phyloP scores from a whole-genome alignment of 805 yeast species.

The Myxozyma melibiosi region DNA sequence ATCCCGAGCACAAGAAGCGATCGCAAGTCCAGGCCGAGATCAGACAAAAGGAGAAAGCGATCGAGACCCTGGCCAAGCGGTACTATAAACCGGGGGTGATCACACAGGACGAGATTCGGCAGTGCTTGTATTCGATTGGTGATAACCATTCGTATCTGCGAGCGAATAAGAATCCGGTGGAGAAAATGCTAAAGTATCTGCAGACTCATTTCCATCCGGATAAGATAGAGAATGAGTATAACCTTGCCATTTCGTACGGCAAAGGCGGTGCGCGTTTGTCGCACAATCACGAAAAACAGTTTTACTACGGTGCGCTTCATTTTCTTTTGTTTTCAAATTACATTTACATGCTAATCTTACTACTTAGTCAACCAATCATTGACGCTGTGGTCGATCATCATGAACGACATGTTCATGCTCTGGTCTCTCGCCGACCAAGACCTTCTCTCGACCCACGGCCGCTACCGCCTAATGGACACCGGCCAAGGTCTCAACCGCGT shows the following conservation, averaged over 20 bases:
- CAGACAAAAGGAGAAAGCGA: slow-evolving; percentile 66
- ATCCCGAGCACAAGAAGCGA: slow-evolving; percentile 61
- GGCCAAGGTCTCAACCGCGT: slow-evolving; percentile 83
- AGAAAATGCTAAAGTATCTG: slow-evolving; percentile 59
- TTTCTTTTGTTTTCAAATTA: too few species aligned
- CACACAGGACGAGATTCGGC: slow-evolving; percentile 65
- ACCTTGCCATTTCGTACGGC: slow-evolving; percentile 59
- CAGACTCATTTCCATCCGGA: slow-evolving; percentile 52
- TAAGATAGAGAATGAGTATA: slow-evolving; percentile 32
- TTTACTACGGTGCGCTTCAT: slow-evolving; percentile 49
- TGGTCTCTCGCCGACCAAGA: slow-evolving; percentile 81
- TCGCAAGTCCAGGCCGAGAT: slow-evolving; percentile 59
- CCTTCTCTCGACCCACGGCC: slow-evolving; percentile 54
- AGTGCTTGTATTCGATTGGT: slow-evolving; percentile 73
- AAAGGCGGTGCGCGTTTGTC: slow-evolving; percentile 69
- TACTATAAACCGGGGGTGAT: slow-evolving; percentile 49
- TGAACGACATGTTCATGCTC: slow-evolving; percentile 73
- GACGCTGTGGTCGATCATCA: slow-evolving; percentile 73
- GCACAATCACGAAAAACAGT: slow-evolving; percentile 73
- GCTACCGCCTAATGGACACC: slow-evolving; percentile 64
- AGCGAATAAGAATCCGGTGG: slow-evolving; percentile 68
- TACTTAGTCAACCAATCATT: slow-evolving; percentile 64
- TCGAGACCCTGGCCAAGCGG: slow-evolving; percentile 57
- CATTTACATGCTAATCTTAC: not conserved
- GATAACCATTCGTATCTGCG: slow-evolving; percentile 74